Base-by-base conservation (phyloP, 148 eudicot species). In the Pharnaceum exiguum region DNA sequence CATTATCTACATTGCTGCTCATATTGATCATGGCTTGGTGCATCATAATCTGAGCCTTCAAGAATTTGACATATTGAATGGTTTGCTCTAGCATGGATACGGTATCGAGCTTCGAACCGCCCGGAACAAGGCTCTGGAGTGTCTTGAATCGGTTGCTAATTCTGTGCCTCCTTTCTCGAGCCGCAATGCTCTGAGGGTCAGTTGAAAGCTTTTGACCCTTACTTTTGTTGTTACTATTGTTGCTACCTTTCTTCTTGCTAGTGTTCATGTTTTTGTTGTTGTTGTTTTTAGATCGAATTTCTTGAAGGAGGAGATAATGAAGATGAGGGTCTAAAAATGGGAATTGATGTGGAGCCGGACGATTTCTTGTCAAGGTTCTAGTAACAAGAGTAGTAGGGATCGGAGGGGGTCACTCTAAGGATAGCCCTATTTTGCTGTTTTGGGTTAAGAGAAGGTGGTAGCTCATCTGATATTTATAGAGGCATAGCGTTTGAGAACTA, bases 121-220 rank as follows among this genome's bases (percentile, higher is more conserved):
- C 89, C 0, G 95, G 95, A 10, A 86, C 77, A 31, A 86, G 44
- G 75, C 80, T 78, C 42, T 78, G 86, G 28, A 86, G 37, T 18
- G 71, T 78, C 71, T 83, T 83, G 71, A 86, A 83, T 19, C 84
- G 52, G 38, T 80, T 75, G 22, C 95, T 86, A 21, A 83, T 82
- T 9, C 80, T 51, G 66, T 83, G 95, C 66, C 95, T 62, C 60
- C 95, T 51, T 40, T 78, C 75, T 21, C 95, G 36, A 0, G 95
- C 95, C 33, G 86, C 89, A 45, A 83, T 72, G 70, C 95, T 86
- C 46, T 86, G 95, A 2, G 95, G 89, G 59, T 78, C 89, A 0
- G 86, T 80, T 24, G 95, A 86, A 0, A 86, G 75, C 80, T 63
- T 80, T 56, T 69, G 51, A 6, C 18, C 68, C 10, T n/a, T n/a